Conservation (phyloP, 1,284 basidiomycete species). For the Marasmius fiardii region DNA sequence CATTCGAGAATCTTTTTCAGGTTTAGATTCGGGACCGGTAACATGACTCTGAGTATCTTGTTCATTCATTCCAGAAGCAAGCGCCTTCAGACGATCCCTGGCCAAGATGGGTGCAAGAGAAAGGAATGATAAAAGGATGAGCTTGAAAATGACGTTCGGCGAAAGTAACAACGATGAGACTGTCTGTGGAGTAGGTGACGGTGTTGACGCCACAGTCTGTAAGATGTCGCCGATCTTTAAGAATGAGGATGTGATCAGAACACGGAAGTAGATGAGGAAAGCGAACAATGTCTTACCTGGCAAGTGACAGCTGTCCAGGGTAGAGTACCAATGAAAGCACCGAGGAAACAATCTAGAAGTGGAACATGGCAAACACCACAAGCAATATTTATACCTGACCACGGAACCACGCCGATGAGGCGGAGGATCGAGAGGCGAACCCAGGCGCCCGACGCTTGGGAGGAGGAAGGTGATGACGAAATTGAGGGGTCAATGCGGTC, state of each 20-base stretch:
- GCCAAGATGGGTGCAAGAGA: conserved; percentile 76
- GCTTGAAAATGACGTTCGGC: conserved; percentile 70
- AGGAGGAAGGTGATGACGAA: conserved; percentile 25
- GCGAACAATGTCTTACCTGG: conserved; percentile 44
- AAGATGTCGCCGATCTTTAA: conserved; percentile 77
- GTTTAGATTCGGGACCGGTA: background rate
- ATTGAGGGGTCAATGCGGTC: background rate
- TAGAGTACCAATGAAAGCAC: conserved; percentile 75
- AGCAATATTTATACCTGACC: conserved; percentile 93
- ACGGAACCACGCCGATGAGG: conserved; percentile 87
- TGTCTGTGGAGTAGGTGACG: conserved; percentile 64
- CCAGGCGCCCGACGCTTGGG: conserved; percentile 43
- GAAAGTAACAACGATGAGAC: conserved; percentile 70
- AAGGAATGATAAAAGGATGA: conserved; percentile 68
- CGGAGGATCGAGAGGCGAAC: conserved; percentile 81
- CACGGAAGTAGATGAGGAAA: conserved; percentile 12
- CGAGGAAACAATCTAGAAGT: conserved; percentile 70
- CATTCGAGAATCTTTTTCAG: conserved; percentile 1
- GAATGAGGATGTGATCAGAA: conserved; percentile 6
- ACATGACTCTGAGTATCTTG: background rate
- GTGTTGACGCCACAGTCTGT: conserved; percentile 68
- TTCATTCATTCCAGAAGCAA: background rate
- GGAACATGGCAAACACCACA: conserved; percentile 86
- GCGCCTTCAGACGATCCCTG: conserved; percentile 11
- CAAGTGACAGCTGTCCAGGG: conserved; percentile 87